phyloP scores from a whole-genome alignment of 1,139 yeast species.

The Suhomyces bolitotheri region DNA sequence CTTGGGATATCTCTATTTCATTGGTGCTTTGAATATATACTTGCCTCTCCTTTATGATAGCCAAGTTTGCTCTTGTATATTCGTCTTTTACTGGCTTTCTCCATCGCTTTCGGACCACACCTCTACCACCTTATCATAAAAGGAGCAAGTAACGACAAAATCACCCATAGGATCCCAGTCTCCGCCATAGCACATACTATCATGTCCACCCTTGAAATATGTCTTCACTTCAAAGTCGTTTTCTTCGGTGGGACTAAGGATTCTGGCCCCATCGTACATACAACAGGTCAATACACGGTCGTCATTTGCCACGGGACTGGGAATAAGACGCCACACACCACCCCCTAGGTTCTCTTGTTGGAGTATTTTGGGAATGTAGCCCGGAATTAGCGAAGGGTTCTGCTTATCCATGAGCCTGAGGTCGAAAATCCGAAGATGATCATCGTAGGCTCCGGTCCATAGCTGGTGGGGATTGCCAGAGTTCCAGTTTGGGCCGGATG shows the following conservation, averaged over 20 bases:
- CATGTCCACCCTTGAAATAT: slow-evolving; percentile 70
- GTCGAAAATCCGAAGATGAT: slow-evolving; percentile 67
- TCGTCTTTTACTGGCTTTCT: too few relatives aligned
- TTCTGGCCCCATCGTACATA: slow-evolving; percentile 93
- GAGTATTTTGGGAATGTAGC: slow-evolving; percentile 48
- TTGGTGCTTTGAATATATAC: too few relatives aligned
- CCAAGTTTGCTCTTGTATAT: too few relatives aligned
- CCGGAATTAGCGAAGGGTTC: slow-evolving; percentile 41
- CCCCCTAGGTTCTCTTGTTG: slow-evolving; percentile 67
- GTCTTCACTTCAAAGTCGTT: slow-evolving; percentile 43
- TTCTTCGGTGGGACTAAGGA: slow-evolving; percentile 41
- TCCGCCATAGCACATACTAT: slow-evolving; percentile 94
- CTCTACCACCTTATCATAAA: slow-evolving; percentile 82
- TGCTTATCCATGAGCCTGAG: slow-evolving; percentile 52
- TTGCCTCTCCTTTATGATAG: too few relatives aligned
- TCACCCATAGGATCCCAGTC: slow-evolving; percentile 66
- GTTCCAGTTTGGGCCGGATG: slow-evolving; percentile 46
- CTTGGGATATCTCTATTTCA: too few relatives aligned
- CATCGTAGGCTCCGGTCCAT: slow-evolving; percentile 95
- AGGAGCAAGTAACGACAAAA: slow-evolving; percentile 76
- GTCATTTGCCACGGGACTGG: slow-evolving; percentile 48
- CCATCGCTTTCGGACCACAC: slow-evolving; percentile 56
- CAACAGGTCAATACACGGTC: slow-evolving; percentile 72
- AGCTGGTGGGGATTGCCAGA: slow-evolving; percentile 49
- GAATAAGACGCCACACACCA: slow-evolving; percentile 91